Conservation (phyloP, 169 alveolate genomes). For the Perkinsus marinus region DNA sequence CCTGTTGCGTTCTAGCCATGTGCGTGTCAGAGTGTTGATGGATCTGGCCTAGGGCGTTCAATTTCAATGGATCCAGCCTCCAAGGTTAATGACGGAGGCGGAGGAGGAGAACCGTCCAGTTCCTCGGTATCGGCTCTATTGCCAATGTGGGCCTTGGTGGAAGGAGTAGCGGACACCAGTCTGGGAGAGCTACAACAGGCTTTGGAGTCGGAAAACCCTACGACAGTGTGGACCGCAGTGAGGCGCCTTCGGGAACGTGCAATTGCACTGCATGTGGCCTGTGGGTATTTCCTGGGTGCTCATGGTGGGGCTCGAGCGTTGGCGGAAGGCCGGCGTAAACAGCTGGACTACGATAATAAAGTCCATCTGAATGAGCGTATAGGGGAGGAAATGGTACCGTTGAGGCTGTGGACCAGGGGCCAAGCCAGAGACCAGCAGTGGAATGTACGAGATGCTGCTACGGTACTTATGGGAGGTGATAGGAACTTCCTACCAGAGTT, state of each 20-base stretch:
- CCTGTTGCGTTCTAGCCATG: too few relatives aligned
- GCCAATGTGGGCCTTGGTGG: neutral
- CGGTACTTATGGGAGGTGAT: neutral
- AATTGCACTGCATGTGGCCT: neutral
- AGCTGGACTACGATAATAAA: neutral
- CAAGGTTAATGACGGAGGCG: neutral
- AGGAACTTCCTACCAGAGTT: neutral
- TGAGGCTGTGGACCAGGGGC: neutral
- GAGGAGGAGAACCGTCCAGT: neutral
- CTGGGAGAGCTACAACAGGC: neutral
- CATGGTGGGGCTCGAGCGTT: neutral
- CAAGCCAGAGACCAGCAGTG: neutral
- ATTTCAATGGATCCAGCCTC: neutral
- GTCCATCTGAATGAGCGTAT: neutral
- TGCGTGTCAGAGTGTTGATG: neutral
- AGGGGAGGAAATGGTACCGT: neutral
- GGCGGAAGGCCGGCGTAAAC: neutral
- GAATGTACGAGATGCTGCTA: neutral
- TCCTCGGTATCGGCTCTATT: neutral
- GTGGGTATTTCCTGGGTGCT: neutral
- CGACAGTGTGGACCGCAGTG: neutral
- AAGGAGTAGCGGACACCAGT: neutral
- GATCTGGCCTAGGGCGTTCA: neutral
- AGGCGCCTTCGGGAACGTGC: neutral
- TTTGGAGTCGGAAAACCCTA: neutral